Base-by-base conservation (phyloP, 257 asterid species). In the Scutellaria barbata region DNA sequence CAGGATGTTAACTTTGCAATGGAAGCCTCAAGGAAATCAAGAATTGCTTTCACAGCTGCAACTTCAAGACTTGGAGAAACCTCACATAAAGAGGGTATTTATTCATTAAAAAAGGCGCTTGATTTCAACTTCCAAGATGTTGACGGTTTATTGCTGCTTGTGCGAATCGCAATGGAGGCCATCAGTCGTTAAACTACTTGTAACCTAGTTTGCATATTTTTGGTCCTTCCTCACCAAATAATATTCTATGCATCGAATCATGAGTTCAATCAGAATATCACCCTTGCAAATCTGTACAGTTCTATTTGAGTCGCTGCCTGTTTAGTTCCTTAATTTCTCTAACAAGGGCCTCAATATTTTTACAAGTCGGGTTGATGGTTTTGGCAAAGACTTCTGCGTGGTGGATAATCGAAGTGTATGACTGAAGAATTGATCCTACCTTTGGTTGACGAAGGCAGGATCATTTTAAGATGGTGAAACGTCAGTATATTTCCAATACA, bases 1-100 rank as follows among this genome's bases (percentile, higher is more conserved):
- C 97, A 87, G 66, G 95, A 92, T 73, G 95, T 87, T 79, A 82
- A 65, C 67, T 76, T 79, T 70, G 96, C 98, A 25, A 92, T 95
- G 99, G 99, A 95, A 71, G 98, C 98, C 79, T 87, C 99, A 30
- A 87, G 88, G 86, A 95, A 85, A 84, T 89, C 98, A 22, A 76
- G 90, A 75, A 73, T 63, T 56, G 94, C 98, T 72, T 87, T 88
- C 55, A 71, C 91, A 22, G 90, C 96, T 67, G 96, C 95, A 73
- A 72, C 81, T 66, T 76, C 90, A 10, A 89, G 74, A 88, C 82
- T 73, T 13, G 86, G 85, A 57, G 95, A 90, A 73, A 75, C 88
- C 60, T 76, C 86, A 42, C 78, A 74, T 59, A 76, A 71, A 74
- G 97, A 89, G 78, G 86, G 86, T 22, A 81, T 87, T 53, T 63